Evolutionary conservation across 345 rosid species (phyloP).

Genomic region (Conringia planisiliqua): DNA sequence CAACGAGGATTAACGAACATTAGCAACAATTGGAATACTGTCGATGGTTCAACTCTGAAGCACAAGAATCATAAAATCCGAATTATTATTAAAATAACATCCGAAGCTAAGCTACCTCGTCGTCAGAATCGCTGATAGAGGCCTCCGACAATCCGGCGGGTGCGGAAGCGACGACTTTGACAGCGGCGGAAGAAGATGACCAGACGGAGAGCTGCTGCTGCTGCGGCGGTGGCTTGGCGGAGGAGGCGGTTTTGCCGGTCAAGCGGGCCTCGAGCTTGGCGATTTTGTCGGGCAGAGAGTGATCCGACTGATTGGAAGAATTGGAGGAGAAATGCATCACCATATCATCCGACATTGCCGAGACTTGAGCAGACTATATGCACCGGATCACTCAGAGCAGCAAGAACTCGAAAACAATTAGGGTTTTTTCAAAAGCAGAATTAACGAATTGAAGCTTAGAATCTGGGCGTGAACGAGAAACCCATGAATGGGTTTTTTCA

Average conservation of each 20-base stretch:
- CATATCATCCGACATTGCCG: conserved; percentile 88
- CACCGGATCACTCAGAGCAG: conserved; percentile 1
- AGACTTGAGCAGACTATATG: background rate
- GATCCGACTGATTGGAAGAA: conserved; percentile 97
- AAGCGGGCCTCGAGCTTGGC: conserved; percentile 99
- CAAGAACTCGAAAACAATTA: background rate
- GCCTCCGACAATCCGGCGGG: conserved; percentile 48
- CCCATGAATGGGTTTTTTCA: conserved; percentile 1
- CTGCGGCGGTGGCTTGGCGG: conserved; percentile 28
- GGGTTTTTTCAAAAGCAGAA: conserved; percentile 8
- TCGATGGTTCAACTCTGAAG: background rate
- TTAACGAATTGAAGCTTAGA: conserved; percentile 5
- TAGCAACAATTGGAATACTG: background rate
- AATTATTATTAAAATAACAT: background rate
- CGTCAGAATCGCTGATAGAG: conserved; percentile 87
- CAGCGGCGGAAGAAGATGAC: conserved; percentile 51
- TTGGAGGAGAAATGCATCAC: conserved; percentile 85
- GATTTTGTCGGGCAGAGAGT: conserved; percentile 83
- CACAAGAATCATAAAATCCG: background rate
- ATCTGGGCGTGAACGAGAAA: conserved; percentile 1
- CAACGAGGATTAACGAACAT: background rate
- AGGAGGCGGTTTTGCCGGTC: conserved; percentile 70
- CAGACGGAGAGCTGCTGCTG: conserved; percentile 47
- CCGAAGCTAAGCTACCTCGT: conserved; percentile 47
- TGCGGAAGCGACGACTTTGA: conserved; percentile 41